These are phyloP conservation scores for Diaporthe sp. DNA, from an alignment of 2,329 filamentous ascomycete species.

Conservation along the genomic window DNA sequence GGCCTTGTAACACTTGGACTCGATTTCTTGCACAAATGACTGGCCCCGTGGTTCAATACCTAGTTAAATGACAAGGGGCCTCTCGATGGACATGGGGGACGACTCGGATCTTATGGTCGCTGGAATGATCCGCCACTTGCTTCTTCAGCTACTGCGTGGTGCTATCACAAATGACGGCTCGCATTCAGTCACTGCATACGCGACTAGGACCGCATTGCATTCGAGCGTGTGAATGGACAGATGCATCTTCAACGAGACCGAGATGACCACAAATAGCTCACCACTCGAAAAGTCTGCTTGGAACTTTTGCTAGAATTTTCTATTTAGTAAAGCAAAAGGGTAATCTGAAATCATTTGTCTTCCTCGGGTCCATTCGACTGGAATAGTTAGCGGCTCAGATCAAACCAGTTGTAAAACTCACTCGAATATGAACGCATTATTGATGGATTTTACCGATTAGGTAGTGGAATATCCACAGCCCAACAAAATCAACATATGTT, in stretches of 20 bases:
- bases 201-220: background rate
- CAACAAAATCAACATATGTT: background rate
- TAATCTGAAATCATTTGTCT: background rate
- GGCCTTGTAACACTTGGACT: background rate
- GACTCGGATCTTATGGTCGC: background rate
- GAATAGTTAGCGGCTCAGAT: too few relatives aligned
- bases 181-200: slow-evolving; percentile 16
- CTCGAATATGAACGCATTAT: background rate
- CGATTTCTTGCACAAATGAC: background rate
- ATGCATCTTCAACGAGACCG: background rate
- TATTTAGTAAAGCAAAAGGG: background rate
- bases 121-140: slow-evolving; percentile 2
- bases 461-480: background rate
- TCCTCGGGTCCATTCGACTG: too few relatives aligned
- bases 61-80: background rate
- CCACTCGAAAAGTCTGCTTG: background rate
- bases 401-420: background rate
- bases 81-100: background rate
- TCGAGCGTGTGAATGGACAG: background rate
- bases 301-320: background rate
- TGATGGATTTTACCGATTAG: too few relatives aligned
- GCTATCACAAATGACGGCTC: slow-evolving; percentile 23
- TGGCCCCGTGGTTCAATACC: background rate
- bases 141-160: background rate
- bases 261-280: background rate